Conservation (phyloP, 257 asterid species). For the Solanum medicagineum region DNA sequence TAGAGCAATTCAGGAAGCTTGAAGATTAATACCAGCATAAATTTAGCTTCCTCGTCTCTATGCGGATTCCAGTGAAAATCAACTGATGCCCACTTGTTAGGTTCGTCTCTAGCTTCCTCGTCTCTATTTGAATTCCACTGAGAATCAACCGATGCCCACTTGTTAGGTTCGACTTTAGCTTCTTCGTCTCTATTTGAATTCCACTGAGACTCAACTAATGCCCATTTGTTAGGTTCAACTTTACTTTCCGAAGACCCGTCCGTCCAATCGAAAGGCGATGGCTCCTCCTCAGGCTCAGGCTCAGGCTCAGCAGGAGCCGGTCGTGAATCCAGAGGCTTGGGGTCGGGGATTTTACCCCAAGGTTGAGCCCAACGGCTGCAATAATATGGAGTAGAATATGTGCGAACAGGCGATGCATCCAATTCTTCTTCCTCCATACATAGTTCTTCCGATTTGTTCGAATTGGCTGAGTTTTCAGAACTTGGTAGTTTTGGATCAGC, state of each 20-base stretch:
- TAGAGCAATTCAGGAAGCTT: not conserved
- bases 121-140: not conserved
- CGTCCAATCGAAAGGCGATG: constrained; percentile 2
- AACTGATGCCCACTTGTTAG: not conserved
- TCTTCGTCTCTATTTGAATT: not conserved
- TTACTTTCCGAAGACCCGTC: constrained; percentile 1
- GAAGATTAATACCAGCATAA: not conserved
- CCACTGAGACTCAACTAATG: not conserved
- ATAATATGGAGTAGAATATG: not conserved
- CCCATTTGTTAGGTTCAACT: not conserved
- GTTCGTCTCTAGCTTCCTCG: not conserved
- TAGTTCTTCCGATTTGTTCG: not conserved
- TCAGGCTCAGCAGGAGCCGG: not conserved
- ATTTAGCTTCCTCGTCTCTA: not conserved
- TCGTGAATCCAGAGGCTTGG: not conserved
- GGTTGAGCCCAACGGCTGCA: constrained; percentile 14
- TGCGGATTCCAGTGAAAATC: not conserved
- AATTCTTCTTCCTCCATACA: constrained; percentile 6
- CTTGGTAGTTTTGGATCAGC: not conserved
- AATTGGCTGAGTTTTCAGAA: not conserved
- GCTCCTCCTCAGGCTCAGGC: constrained; percentile 3
- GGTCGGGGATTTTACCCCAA: constrained; percentile 11
- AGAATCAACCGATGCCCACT: not conserved
- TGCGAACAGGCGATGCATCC: not conserved
- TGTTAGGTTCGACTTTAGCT: not conserved